A percentile compares a stretch with the other conserved stretches of the same genome.
phyloP scores from a whole-genome alignment of 352 stramenopile species.

The Globisporangium acanthophoron region DNA sequence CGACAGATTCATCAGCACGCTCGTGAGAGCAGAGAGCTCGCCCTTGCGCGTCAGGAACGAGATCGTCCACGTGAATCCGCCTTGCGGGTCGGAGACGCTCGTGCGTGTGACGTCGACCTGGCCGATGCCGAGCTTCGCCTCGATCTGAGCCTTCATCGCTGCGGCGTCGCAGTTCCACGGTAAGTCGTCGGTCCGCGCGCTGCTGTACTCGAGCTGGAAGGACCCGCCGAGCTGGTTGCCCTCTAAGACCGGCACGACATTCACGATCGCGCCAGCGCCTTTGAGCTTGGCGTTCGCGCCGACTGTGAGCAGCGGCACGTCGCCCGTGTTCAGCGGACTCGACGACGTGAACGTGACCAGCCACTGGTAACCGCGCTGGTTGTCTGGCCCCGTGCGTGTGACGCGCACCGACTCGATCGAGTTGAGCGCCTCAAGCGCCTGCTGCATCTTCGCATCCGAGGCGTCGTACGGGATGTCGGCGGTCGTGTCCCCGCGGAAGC shows the following conservation, averaged over 20 bases:
- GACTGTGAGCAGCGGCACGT: conserved; percentile 55
- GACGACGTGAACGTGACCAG: conserved; percentile 72
- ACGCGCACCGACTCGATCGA: conserved; percentile 65
- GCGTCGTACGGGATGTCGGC: conserved; percentile 82
- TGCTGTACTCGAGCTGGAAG: conserved; percentile 53
- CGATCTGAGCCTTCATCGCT: conserved; percentile 61
- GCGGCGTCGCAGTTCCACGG: conserved; percentile 63
- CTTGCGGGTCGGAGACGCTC: conserved; percentile 61
- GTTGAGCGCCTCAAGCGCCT: conserved; percentile 46
- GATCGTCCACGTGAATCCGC: conserved; percentile 93
- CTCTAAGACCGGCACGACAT: conserved; percentile 23
- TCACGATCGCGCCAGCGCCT: conserved; percentile 28
- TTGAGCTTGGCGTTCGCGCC: conserved; percentile 29
- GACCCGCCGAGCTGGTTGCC: conserved; percentile 67
- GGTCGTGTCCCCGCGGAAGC: conserved; percentile 86
- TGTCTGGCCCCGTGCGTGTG: conserved; percentile 37
- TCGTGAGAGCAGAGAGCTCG: conserved; percentile 27
- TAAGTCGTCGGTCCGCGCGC: conserved; percentile 66
- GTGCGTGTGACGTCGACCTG: conserved; percentile 60
- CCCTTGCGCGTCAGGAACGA: conserved; percentile 85
- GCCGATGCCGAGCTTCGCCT: conserved; percentile 42
- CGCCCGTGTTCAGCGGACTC: conserved; percentile 37
- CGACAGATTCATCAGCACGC: conserved; percentile 22
- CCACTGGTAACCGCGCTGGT: conserved; percentile 69
- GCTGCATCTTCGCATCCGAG: conserved; percentile 57